Conservation (phyloP, 2,329 filamentous ascomycete genomes). For the Cadophora sp. region DNA sequence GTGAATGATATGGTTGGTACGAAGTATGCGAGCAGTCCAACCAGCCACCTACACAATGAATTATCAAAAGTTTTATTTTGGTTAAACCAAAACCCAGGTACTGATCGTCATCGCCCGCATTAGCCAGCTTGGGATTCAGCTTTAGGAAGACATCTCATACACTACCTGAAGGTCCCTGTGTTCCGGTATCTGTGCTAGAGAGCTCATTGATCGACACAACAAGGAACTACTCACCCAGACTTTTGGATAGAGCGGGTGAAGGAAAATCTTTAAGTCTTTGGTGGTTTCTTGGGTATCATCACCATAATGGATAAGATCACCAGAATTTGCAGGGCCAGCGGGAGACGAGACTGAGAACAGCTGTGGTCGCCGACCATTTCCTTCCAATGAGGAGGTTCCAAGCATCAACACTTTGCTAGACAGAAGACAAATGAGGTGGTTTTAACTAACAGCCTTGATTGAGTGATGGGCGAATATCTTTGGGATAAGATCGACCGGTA, state of each 20-base stretch:
- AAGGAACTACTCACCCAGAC: not conserved
- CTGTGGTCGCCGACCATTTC: not conserved
- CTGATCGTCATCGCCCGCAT: slow-evolving; percentile 16
- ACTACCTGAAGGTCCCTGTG: not conserved
- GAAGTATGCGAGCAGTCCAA: not conserved
- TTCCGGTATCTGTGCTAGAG: not conserved
- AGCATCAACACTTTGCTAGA: not conserved
- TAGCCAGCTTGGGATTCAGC: not conserved
- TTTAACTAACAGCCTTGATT: not conserved
- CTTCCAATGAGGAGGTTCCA: not conserved
- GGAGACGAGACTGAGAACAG: no score
- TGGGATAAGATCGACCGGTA: not conserved
- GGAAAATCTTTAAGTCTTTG: no score
- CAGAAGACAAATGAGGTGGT: not conserved
- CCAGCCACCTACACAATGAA: slow-evolving; percentile 19
- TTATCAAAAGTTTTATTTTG: not conserved
- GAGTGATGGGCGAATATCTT: not conserved
- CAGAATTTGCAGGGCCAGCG: no score
- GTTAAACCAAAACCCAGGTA: not conserved
- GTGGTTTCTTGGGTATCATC: not conserved
- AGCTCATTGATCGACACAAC: not conserved
- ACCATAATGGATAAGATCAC: not conserved
- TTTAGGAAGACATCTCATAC: not conserved
- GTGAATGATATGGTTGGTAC: not conserved
- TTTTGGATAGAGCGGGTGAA: not conserved